Conservation (phyloP, 116 monocot species). For the Trichopus zeylanicus region DNA sequence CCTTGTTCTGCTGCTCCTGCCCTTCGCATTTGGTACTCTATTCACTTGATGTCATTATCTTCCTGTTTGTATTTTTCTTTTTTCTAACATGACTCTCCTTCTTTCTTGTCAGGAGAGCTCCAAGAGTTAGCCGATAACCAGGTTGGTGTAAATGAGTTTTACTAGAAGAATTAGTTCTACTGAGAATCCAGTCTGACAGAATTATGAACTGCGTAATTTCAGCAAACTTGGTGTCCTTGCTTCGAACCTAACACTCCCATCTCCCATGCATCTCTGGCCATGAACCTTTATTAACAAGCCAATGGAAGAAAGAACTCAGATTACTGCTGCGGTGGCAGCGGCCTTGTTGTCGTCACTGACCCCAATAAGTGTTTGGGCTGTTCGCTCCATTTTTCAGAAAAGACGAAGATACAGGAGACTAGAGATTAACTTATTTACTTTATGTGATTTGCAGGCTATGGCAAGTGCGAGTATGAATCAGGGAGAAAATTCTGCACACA, state of each 20-base stretch:
- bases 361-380: background rate
- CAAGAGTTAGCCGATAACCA: background rate
- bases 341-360: background rate
- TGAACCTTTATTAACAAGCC: background rate
- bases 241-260: no score
- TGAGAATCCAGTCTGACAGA: no score
- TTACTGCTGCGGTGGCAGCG: background rate
- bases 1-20: background rate
- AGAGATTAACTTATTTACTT: background rate
- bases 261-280: background rate
- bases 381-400: background rate
- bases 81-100: no score
- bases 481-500: background rate
- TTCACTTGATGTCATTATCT: no score
- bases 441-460: background rate
- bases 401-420: no score
- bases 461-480: background rate
- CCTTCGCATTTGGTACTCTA: no score
- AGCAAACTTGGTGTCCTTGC: constrained; percentile 16
- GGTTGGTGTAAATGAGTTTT: no score
- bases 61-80: no score
- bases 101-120: background rate
- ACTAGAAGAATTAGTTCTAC: no score
- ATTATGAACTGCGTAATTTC: background rate
- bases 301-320: background rate